phyloP scores from a whole-genome alignment of 805 yeast genomes.

The Hanseniaspora taiwanica region DNA sequence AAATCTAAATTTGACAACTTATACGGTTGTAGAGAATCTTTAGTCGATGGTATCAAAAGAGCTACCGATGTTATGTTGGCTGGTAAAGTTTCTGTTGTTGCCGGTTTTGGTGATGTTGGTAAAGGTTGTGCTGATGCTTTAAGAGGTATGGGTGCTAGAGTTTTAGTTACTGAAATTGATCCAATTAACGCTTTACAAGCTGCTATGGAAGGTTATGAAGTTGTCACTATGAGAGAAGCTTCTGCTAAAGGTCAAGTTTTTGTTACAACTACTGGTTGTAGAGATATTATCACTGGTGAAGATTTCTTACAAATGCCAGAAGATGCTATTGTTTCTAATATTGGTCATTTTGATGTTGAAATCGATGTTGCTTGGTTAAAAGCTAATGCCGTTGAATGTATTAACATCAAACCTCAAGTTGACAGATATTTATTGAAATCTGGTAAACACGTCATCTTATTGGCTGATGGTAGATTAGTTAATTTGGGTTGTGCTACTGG shows the following conservation, averaged over 20 bases:
- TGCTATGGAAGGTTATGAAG: slow-evolving; percentile 98
- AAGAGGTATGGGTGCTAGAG: slow-evolving; percentile 98
- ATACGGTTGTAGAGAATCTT: slow-evolving; percentile 98
- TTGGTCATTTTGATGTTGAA: slow-evolving; percentile 98
- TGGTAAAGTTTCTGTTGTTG: slow-evolving; percentile 97
- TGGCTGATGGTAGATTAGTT: slow-evolving; percentile 98
- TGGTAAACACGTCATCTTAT: slow-evolving; percentile 89
- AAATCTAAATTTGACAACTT: slow-evolving; percentile 98
- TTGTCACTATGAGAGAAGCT: slow-evolving; percentile 88
- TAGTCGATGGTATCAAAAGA: slow-evolving; percentile 97
- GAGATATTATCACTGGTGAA: slow-evolving; percentile 86
- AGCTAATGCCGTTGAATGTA: slow-evolving; percentile 83
- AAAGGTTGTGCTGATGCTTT: slow-evolving; percentile 99
- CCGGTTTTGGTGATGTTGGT: slow-evolving; percentile 99
- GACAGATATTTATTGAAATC: slow-evolving; percentile 85
- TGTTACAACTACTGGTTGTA: slow-evolving; percentile 98
- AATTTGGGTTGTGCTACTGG: slow-evolving; percentile 99
- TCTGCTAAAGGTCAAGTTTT: slow-evolving; percentile 89
- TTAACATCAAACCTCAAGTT: slow-evolving; percentile 97
- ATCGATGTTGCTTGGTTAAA: slow-evolving; percentile 98
- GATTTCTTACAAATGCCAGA: slow-evolving; percentile 93
- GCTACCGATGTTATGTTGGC: slow-evolving; percentile 99
- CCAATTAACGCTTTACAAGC: slow-evolving; percentile 99
- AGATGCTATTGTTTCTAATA: slow-evolving; percentile 98
- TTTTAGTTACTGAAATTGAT: slow-evolving; percentile 91